Conservation (phyloP, 495 filamentous ascomycete genomes). For the Hypoxylon crocopeplum region DNA sequence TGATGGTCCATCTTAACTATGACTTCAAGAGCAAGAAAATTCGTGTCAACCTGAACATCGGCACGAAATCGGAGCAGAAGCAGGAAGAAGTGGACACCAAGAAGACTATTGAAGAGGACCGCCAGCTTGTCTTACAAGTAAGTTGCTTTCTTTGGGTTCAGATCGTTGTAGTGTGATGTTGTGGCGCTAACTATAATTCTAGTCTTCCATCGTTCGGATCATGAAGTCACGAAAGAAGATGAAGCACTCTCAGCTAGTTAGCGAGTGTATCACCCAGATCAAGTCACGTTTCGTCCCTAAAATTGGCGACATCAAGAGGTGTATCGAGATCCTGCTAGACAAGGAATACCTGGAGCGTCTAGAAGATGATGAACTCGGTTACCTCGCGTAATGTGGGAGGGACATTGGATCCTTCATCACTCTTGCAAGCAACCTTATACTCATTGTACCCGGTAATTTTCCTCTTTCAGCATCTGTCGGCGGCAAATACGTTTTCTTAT, state of each 20-base stretch:
- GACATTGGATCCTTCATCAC: not conserved
- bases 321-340: conserved; percentile 97
- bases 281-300: conserved; percentile 92
- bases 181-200: conserved; percentile 36
- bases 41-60: conserved; percentile 93
- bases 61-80: conserved; percentile 92
- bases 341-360: conserved; percentile 98
- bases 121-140: conserved; percentile 96
- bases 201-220: conserved; percentile 98
- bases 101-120: conserved; percentile 98
- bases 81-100: conserved; percentile 95
- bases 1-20: conserved; percentile 81
- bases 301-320: conserved; percentile 96
- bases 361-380: conserved; percentile 92
- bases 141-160: conserved; percentile 63
- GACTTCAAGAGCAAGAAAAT: conserved; percentile 98
- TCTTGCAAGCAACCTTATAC: conserved; percentile 7
- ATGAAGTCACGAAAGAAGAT: conserved; percentile 99
- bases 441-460: conserved; percentile 11
- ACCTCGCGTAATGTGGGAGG: conserved; percentile 68
- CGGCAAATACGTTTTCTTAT: conserved; percentile 5
- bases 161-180: not conserved
- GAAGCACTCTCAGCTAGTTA: conserved; percentile 92
- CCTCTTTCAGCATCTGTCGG: conserved; percentile 11
- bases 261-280: conserved; percentile 95